phyloP scores from a whole-genome alignment of 2,329 filamentous ascomycete genomes.

The Dichotomopilus funicola region DNA sequence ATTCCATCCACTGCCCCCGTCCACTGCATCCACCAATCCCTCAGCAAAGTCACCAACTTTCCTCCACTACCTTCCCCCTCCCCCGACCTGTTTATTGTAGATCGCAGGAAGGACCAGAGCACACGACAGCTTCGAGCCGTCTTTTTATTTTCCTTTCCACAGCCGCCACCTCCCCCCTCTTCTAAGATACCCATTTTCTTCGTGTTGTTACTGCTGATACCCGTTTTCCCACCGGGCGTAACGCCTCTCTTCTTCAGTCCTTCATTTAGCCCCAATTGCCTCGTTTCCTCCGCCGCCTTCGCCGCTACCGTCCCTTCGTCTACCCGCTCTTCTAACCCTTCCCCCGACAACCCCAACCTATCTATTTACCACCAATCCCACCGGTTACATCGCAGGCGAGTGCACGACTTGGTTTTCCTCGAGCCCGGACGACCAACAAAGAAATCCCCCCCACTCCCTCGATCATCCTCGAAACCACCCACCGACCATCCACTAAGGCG shows the following conservation, averaged over 20 bases:
- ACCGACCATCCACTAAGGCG: constrained; percentile 3
- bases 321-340: not conserved
- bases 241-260: constrained; percentile 23
- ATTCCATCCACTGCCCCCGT: not conserved
- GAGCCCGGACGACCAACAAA: too few relatives aligned
- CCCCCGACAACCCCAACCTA: not conserved
- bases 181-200: constrained; percentile 40
- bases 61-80: constrained; percentile 24
- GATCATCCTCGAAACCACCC: not conserved
- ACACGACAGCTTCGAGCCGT: constrained; percentile 22
- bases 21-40: constrained; percentile 19
- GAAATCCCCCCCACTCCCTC: not conserved
- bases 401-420: too few relatives aligned
- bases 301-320: constrained; percentile 9
- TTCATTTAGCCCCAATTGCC: constrained; percentile 23
- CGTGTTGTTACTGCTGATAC: constrained; percentile 26
- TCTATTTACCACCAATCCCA: not conserved
- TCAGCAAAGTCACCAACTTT: constrained; percentile 18
- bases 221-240: constrained; percentile 17
- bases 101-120: constrained; percentile 24
- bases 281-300: constrained; percentile 8
- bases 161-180: constrained; percentile 10
- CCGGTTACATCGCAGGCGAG: not conserved
- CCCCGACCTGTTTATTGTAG: constrained; percentile 22
- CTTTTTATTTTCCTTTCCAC: constrained; percentile 19